Percentiles rank a stretch among this genome's conserved stretches.
Evolutionary conservation across 1,284 basidiomycete species (phyloP).

Genomic region (Cryptococcus depauperatus): DNA sequence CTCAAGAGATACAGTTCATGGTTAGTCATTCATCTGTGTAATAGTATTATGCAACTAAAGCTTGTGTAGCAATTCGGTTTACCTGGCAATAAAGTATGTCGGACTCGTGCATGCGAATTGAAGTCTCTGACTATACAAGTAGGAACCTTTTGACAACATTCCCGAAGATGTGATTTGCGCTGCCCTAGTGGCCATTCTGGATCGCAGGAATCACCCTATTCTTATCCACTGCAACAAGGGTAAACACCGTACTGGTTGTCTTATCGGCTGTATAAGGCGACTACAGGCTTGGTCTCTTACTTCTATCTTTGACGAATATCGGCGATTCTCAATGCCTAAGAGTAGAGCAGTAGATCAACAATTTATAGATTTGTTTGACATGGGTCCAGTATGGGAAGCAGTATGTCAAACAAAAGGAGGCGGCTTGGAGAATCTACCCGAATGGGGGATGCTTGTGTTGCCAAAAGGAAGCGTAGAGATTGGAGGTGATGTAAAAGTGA

Average conservation of each 20-base stretch:
- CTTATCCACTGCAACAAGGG: slow-evolving; percentile 56
- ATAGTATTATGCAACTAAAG: slow-evolving; percentile 1
- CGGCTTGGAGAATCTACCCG: slow-evolving; percentile 32
- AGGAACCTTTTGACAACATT: slow-evolving; percentile 49
- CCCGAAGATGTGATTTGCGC: slow-evolving; percentile 51
- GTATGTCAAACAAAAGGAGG: slow-evolving; percentile 21
- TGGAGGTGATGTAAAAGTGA: slow-evolving; percentile 1
- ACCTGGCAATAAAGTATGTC: slow-evolving; percentile 50
- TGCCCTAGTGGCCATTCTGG: slow-evolving; percentile 51
- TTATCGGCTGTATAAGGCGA: slow-evolving; percentile 51
- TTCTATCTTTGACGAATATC: slow-evolving; percentile 52
- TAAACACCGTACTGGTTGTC: slow-evolving; percentile 53
- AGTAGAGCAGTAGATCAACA: slow-evolving; percentile 51
- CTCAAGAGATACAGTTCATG: slow-evolving; percentile 42
- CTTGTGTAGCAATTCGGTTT: slow-evolving; percentile 49
- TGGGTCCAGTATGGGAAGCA: slow-evolving; percentile 35
- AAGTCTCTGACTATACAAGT: not conserved
- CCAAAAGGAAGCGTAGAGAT: slow-evolving; percentile 13
- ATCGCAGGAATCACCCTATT: slow-evolving; percentile 51
- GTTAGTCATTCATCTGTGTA: slow-evolving; percentile 15
- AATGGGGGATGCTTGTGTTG: slow-evolving; percentile 34
- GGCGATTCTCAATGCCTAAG: slow-evolving; percentile 50
- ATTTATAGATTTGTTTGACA: slow-evolving; percentile 50
- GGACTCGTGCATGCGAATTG: no score
- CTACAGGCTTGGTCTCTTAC: slow-evolving; percentile 51